A percentile compares a stretch with the other conserved stretches of the same genome.
Conservation (phyloP, 2,329 filamentous ascomycete species). For the Phyllosticta paracitricarpa region DNA sequence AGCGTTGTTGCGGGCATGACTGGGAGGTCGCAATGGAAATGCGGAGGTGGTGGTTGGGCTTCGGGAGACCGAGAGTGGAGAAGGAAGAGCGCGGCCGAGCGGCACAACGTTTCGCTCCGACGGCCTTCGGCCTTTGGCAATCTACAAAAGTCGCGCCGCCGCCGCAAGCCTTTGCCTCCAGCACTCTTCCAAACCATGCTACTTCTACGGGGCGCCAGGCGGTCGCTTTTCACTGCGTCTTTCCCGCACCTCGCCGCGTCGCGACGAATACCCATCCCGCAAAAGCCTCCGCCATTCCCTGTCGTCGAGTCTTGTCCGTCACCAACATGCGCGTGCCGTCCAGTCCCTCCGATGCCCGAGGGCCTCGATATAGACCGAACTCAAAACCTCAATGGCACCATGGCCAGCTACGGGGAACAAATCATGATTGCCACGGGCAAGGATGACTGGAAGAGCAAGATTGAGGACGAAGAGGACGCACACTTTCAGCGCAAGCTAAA, state of each 20-base stretch:
- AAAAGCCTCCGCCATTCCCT: conserved; percentile 27
- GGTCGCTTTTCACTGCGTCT: conserved; percentile 6
- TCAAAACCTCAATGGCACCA: conserved; percentile 62
- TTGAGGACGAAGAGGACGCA: conserved; percentile 56
- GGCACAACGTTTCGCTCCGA: neutral
- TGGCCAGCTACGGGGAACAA: conserved; percentile 70
- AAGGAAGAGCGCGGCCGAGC: neutral
- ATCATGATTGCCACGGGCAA: conserved; percentile 74
- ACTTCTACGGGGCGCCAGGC: neutral
- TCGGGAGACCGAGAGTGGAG: conserved; percentile 1
- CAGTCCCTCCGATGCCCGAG: conserved; percentile 37
- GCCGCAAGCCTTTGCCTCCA: neutral
- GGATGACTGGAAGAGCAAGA: conserved; percentile 70
- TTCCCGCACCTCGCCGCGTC: neutral
- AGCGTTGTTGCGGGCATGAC: neutral
- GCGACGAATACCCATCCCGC: conserved; percentile 13
- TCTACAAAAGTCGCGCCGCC: neutral
- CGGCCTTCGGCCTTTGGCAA: neutral
- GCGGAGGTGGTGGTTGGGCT: neutral
- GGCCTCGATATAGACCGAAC: conserved; percentile 66
- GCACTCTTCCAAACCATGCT: conserved; percentile 3
- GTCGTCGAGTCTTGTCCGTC: conserved; percentile 54
- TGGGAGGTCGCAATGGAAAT: neutral
- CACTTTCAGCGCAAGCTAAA: conserved; percentile 62
- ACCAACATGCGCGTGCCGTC: conserved; percentile 66